Evolutionary conservation across 495 filamentous ascomycete species (phyloP).

Genomic region (Talaromyces proteolyticus): DNA sequence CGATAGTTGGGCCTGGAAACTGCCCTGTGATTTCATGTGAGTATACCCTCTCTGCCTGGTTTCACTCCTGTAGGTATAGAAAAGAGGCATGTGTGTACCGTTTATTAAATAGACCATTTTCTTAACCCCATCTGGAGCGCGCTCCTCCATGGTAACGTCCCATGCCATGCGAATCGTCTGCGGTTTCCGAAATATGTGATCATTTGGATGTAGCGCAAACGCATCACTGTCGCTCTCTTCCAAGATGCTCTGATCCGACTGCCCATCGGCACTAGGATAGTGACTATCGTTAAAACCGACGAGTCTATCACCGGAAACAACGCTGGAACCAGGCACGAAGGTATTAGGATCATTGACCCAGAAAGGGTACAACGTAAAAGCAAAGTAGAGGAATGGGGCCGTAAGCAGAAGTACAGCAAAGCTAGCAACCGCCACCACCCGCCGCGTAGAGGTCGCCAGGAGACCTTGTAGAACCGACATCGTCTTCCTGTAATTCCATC

Average conservation of each 20-base stretch:
- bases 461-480: background rate
- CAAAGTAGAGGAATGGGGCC: background rate
- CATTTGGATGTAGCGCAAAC: background rate
- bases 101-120: constrained; percentile 34
- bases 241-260: background rate
- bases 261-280: too few relatives aligned
- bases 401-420: background rate
- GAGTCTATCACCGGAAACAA: too few relatives aligned
- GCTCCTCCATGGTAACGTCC: background rate
- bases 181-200: background rate
- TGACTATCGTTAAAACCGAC: too few relatives aligned
- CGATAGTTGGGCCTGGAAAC: constrained; percentile 33
- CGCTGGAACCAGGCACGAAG: background rate
- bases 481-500: background rate
- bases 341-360: background rate
- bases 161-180: background rate
- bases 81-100: constrained; percentile 13
- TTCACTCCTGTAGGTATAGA: background rate
- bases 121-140: constrained; percentile 31
- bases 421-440: background rate
- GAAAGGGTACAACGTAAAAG: background rate
- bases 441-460: background rate
- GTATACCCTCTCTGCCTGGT: background rate
- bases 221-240: background rate
- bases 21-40: constrained; percentile 13